Evolutionary conservation across 192 early-diverging fungal genomes (phyloP).

Genomic region (Kappamyces sp.): DNA sequence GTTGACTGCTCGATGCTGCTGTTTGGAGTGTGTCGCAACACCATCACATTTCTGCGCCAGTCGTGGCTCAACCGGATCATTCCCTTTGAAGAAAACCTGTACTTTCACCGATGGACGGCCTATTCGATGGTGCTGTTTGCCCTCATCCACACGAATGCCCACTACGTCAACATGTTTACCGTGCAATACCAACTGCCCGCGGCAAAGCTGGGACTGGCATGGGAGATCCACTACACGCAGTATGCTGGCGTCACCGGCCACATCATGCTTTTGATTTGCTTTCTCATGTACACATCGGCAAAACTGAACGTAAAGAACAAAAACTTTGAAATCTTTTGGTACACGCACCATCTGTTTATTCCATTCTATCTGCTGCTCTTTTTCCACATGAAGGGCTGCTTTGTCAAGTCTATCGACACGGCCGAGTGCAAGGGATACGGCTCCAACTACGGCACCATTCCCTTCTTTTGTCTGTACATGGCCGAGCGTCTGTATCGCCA

Average conservation of each 20-base stretch:
- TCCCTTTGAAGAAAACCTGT: conserved; percentile 54
- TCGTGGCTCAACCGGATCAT: conserved; percentile 11
- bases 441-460: conserved; percentile 16
- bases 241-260: conserved; percentile 57
- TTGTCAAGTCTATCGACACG: conserved; percentile 33
- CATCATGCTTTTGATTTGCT: conserved; percentile 46
- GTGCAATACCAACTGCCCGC: conserved; percentile 13
- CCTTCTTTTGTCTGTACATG: conserved; percentile 54
- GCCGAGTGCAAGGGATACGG: conserved; percentile 24
- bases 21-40: conserved; percentile 47
- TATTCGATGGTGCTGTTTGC: conserved; percentile 59
- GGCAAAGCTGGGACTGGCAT: conserved; percentile 14
- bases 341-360: conserved; percentile 69
- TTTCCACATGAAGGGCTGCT: conserved; percentile 57
- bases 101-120: conserved; percentile 57
- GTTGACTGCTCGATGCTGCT: conserved; percentile 48
- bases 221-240: conserved; percentile 17
- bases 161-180: conserved; percentile 47
- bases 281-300: conserved; percentile 50
- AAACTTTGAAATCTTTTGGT: conserved; percentile 75
- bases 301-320: conserved; percentile 28
- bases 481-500: conserved; percentile 59
- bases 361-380: conserved; percentile 61
- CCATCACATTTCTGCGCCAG: conserved; percentile 7
- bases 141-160: conserved; percentile 44